Evolutionary conservation across 306 rosid species (phyloP), one percentile per base, ranked within the genome.

Genomic region (Dryas octopetala): DNA sequence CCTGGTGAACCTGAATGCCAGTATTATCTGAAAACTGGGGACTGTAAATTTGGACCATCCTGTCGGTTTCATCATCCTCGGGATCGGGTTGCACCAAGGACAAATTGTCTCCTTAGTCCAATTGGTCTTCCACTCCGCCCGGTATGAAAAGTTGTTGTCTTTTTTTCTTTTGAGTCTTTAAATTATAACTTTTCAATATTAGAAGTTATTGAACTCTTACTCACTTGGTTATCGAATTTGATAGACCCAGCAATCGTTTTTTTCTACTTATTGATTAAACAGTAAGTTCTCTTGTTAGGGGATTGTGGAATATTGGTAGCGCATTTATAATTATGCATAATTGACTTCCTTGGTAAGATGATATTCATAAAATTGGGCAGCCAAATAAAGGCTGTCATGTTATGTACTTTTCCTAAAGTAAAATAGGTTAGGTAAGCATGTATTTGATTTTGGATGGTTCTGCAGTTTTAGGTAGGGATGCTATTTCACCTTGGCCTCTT

Each of bases 21-120:
- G 71, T 90, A 90, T 73, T 93, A 83, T 71, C 70, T 93, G 70
- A 93, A 85, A 87, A 93, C 96, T 0, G 98, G 98, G 83, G 95
- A 90, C 76, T 93, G 96, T 79, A 93, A 93, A 83, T 93, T 72
- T 75, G 96, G 98, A 66, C 75, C 85, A 60, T 80, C 91, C 43
- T 93, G 98, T 85, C 90, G 98, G 64, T 93, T 46, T 80, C 91
- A 93, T 83, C 98, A 93, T 82, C 96, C 98, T 51, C 85, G 74
- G 26, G 95, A 93, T 32, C 88, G 61, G 63, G 74, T 71, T 46
- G 74, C 71, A 67, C 78, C 89, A 50, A 79, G 79, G 59, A 86
- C 92, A 59, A 75, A 66, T 66, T 74, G 81, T 76, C 83, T 82
- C 77, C 98, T 90, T 62, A 90, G 88, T 75, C 88, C 92, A 53